Percentiles rank a stretch among this genome's conserved stretches.
Conservation (phyloP, 441 rosid genomes). For the Syzygium malaccense region DNA sequence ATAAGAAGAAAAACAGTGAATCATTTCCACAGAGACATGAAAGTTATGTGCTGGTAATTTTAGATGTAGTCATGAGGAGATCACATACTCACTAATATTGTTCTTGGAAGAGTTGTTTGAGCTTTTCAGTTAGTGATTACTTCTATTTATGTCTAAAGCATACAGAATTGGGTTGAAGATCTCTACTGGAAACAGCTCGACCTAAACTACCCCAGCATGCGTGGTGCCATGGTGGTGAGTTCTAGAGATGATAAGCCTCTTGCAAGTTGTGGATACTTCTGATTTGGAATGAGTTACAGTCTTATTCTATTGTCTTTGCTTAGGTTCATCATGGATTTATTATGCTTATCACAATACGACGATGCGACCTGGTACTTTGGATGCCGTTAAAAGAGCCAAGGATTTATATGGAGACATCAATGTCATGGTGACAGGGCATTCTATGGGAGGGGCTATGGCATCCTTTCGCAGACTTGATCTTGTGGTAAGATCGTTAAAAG, state of each 20-base stretch:
- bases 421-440: constrained; percentile 88
- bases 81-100: neutral
- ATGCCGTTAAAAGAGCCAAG: constrained; percentile 50
- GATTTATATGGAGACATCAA: constrained; percentile 52
- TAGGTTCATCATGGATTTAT: constrained; percentile 90
- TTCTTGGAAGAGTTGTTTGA: neutral
- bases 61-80: neutral
- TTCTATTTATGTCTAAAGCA: constrained; percentile 23
- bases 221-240: constrained; percentile 67
- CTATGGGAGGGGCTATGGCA: constrained; percentile 99
- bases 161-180: constrained; percentile 83
- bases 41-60: neutral
- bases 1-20: neutral
- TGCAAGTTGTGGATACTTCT: neutral
- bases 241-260: neutral
- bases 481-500: constrained; percentile 26
- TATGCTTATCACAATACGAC: constrained; percentile 89
- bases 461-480: constrained; percentile 88
- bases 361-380: constrained; percentile 47
- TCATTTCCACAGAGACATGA: neutral
- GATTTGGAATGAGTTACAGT: neutral
- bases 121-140: neutral
- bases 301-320: neutral
- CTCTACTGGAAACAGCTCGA: constrained; percentile 90
- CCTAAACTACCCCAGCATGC: constrained; percentile 78